These are phyloP conservation scores for Lepidium didymum DNA, from an alignment of 345 rosid genomes.

Conservation along the genomic window DNA sequence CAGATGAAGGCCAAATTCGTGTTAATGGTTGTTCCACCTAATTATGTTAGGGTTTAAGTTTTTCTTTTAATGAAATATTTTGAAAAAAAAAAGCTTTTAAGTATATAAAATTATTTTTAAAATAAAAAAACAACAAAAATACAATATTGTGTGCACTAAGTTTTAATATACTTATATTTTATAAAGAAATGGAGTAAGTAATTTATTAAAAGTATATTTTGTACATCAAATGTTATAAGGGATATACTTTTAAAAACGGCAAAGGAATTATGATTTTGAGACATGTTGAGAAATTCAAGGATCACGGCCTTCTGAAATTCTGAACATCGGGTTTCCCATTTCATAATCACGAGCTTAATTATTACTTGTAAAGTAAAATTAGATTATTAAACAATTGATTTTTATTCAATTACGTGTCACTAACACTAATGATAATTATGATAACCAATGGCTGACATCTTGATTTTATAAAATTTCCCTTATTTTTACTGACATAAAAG, in stretches of 20 bases:
- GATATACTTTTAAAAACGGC: background rate
- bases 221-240: background rate
- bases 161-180: too few species aligned
- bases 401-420: slow-evolving; percentile 2
- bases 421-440: slow-evolving; percentile 24
- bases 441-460: slow-evolving; percentile 17
- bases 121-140: too few species aligned
- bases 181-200: too few species aligned
- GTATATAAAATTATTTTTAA: too few species aligned
- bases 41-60: too few species aligned
- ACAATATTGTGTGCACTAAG: too few species aligned
- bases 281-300: slow-evolving; percentile 29
- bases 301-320: slow-evolving; percentile 30
- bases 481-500: background rate
- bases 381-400: background rate
- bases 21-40: too few species aligned
- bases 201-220: background rate
- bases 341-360: slow-evolving; percentile 26
- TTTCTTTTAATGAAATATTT: too few species aligned
- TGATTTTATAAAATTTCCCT: background rate
- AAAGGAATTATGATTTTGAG: background rate
- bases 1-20: too few species aligned
- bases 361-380: background rate
- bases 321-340: slow-evolving; percentile 15
- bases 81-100: too few species aligned